Evolutionary conservation across 208 protist genomes (phyloP).

Genomic region (Leishmania mexicana): DNA sequence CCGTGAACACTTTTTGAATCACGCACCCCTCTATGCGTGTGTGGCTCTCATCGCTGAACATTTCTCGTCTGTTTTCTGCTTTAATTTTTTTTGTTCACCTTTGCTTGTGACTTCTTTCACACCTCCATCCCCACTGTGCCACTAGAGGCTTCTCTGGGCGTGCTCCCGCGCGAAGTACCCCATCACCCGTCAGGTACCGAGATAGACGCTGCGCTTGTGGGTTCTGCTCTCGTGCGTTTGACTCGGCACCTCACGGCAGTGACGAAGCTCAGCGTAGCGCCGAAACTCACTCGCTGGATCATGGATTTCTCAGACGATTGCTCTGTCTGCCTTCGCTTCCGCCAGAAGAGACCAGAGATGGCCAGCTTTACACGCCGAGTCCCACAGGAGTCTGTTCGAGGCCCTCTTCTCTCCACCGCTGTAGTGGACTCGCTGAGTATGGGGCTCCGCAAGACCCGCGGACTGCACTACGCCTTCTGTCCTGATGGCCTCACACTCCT

Average conservation of each 20-base stretch:
- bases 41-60: neutral
- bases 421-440: neutral
- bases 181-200: neutral
- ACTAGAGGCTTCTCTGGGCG: neutral
- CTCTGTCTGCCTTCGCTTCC: neutral
- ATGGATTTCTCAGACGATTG: neutral
- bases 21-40: neutral
- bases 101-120: constrained; percentile 14
- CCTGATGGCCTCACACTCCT: neutral
- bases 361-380: neutral
- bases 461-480: neutral
- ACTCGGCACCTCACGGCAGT: neutral
- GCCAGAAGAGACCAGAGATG: neutral
- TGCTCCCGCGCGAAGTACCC: neutral
- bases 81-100: neutral
- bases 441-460: too few relatives aligned
- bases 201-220: neutral
- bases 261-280: neutral
- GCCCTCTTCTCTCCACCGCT: neutral
- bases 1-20: too few relatives aligned
- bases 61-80: neutral
- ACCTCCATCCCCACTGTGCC: neutral
- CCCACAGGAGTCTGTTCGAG: neutral
- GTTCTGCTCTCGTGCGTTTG: neutral
- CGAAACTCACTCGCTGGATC: neutral